Evolutionary conservation across 108 stramenopile species (phyloP).

Genomic region (Skeletonema grethae): DNA sequence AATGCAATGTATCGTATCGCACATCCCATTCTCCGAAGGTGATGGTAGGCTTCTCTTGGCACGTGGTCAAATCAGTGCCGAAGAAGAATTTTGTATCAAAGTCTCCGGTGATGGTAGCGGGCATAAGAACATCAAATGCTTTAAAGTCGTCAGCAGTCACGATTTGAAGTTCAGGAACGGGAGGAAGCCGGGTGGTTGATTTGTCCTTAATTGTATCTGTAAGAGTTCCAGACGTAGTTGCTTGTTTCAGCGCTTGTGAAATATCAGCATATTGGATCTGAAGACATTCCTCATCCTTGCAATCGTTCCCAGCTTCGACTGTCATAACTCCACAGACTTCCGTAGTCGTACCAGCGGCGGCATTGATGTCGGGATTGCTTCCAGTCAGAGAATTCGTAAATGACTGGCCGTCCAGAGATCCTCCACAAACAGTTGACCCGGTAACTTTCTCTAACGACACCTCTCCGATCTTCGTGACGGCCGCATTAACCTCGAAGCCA

Average conservation of each 20-base stretch:
- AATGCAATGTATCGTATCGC: constrained; percentile 27
- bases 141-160: constrained; percentile 10
- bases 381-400: constrained; percentile 43
- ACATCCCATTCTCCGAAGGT: constrained; percentile 23
- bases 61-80: constrained; percentile 33
- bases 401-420: neutral
- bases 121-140: constrained; percentile 27
- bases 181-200: constrained; percentile 30
- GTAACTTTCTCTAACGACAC: neutral
- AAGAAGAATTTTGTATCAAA: constrained; percentile 21
- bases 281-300: constrained; percentile 35
- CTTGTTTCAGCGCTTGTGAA: constrained; percentile 6
- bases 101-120: constrained; percentile 37
- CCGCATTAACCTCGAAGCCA: constrained; percentile 2
- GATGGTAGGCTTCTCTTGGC: constrained; percentile 18
- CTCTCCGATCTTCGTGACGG: constrained; percentile 22
- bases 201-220: constrained; percentile 7
- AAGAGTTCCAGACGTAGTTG: neutral
- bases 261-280: constrained; percentile 13
- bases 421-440: neutral
- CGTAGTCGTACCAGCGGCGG: constrained; percentile 18
- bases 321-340: constrained; percentile 40
- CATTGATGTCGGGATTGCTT: constrained; percentile 26
- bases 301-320: constrained; percentile 25
- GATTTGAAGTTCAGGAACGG: constrained; percentile 38